phyloP scores from a whole-genome alignment of 2,329 filamentous ascomycete species.

The Sclerotinia sclerotiorum region DNA sequence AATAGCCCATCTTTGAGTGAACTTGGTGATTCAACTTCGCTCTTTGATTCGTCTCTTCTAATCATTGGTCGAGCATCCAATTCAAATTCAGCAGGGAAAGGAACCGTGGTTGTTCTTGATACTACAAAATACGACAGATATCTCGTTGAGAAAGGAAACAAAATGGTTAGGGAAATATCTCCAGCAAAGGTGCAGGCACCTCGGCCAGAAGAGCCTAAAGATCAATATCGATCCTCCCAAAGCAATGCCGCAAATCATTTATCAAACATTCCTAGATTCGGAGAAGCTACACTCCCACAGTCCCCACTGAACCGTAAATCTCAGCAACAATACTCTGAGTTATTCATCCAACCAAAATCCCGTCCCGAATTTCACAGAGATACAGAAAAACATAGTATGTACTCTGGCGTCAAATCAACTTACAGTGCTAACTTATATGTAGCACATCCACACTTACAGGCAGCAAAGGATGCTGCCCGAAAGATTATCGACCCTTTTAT shows the following conservation, averaged over 20 bases:
- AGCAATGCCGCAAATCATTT: conserved; percentile 23
- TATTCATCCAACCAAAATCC: conserved; percentile 40
- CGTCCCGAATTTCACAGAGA: conserved; percentile 39
- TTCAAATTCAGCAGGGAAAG: conserved; percentile 25
- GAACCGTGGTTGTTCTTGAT: conserved; percentile 30
- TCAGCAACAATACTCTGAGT: conserved; percentile 32
- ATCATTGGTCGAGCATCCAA: conserved; percentile 23
- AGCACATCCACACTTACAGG: conserved; percentile 38
- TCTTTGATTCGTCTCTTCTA: conserved; percentile 33
- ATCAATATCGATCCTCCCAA: conserved; percentile 26
- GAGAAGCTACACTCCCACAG: conserved; percentile 38
- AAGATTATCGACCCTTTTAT: conserved; percentile 35
- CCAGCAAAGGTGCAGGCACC: conserved; percentile 36
- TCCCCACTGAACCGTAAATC: conserved; percentile 36
- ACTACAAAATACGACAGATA: conserved; percentile 20
- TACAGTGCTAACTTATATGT: not conserved
- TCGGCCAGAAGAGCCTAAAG: conserved; percentile 32
- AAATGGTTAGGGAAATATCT: conserved; percentile 41
- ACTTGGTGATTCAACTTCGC: conserved; percentile 39
- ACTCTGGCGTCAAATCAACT: not conserved
- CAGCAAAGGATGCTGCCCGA: conserved; percentile 35
- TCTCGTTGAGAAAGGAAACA: conserved; percentile 19
- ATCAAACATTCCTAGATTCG: conserved; percentile 37
- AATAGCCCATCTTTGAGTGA: conserved; percentile 33
- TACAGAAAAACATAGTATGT: conserved; percentile 31